These are phyloP conservation scores for Leucocoprinus birnbaumii DNA, from an alignment of 768 basidiomycete genomes.

Conservation along the genomic window DNA sequence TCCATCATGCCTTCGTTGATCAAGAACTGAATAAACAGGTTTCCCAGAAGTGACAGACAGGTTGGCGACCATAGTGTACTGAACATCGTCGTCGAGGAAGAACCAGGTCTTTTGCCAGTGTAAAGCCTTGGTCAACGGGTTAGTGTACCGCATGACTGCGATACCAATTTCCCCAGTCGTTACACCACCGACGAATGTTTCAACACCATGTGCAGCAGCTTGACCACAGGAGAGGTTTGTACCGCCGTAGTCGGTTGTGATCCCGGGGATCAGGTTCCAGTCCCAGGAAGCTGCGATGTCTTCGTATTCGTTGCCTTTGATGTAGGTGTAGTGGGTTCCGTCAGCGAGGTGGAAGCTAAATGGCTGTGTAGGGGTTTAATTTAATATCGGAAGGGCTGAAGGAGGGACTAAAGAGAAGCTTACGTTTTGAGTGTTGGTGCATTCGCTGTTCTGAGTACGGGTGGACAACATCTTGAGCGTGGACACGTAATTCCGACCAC, in stretches of 20 bases:
- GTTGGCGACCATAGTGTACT: constrained; percentile 58
- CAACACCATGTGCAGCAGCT: constrained; percentile 40
- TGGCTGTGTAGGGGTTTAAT: constrained; percentile 35
- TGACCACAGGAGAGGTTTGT: constrained; percentile 49
- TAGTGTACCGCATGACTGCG: constrained; percentile 65
- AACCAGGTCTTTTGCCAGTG: constrained; percentile 73
- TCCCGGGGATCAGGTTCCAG: constrained; percentile 77
- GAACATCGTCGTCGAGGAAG: constrained; percentile 62
- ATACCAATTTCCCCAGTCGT: constrained; percentile 55
- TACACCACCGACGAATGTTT: constrained; percentile 64
- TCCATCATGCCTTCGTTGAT: constrained; percentile 52
- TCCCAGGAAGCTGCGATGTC: constrained; percentile 74
- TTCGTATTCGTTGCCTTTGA: constrained; percentile 67
- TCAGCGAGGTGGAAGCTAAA: constrained; percentile 72
- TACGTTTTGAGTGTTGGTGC: constrained; percentile 60
- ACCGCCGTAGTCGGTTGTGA: constrained; percentile 58
- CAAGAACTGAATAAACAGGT: constrained; percentile 62
- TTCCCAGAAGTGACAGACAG: constrained; percentile 42
- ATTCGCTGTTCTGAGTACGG: constrained; percentile 61
- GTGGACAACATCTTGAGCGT: constrained; percentile 63
- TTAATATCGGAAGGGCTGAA: not conserved
- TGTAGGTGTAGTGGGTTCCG: constrained; percentile 61
- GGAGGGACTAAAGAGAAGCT: too few species aligned
- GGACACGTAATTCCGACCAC: constrained; percentile 55
- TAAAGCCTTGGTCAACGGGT: constrained; percentile 52